Evolutionary conservation across 306 rosid species (phyloP).

Genomic region (Rosa multiflora): DNA sequence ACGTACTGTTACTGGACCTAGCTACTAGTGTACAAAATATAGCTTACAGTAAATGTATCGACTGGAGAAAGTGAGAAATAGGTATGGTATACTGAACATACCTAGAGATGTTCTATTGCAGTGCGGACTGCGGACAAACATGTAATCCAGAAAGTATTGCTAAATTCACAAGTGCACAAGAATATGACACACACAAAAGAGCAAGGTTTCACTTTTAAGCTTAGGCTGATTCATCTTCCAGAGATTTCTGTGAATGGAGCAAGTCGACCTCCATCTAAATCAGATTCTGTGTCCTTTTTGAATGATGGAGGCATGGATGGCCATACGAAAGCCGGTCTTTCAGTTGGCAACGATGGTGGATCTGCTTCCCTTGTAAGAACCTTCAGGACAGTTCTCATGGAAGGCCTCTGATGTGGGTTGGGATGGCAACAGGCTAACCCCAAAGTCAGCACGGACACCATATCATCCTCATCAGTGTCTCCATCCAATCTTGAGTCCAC

Average conservation of each 20-base stretch:
- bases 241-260: conserved; percentile 19
- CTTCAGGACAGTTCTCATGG: conserved; percentile 53
- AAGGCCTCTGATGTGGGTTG: conserved; percentile 66
- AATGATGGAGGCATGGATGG: conserved; percentile 60
- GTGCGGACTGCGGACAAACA: not conserved
- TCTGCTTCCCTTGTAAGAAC: conserved; percentile 57
- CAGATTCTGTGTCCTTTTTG: conserved; percentile 25
- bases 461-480: conserved; percentile 22
- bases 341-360: conserved; percentile 47
- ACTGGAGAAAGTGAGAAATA: not conserved
- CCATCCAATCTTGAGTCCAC: conserved; percentile 43
- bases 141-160: not conserved
- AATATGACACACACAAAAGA: not conserved
- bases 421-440: conserved; percentile 89
- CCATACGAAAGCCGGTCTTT: conserved; percentile 71
- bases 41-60: not conserved
- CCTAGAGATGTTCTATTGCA: not conserved
- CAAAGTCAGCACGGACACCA: conserved; percentile 39
- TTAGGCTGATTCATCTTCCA: conserved; percentile 39
- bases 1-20: not conserved
- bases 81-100: not conserved
- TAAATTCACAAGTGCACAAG: not conserved
- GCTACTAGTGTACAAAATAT: not conserved
- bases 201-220: not conserved
- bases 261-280: conserved; percentile 18